These are phyloP conservation scores for Magnolia officinalis DNA, from an alignment of 164 flowering plant genomes.

Conservation along the genomic window DNA sequence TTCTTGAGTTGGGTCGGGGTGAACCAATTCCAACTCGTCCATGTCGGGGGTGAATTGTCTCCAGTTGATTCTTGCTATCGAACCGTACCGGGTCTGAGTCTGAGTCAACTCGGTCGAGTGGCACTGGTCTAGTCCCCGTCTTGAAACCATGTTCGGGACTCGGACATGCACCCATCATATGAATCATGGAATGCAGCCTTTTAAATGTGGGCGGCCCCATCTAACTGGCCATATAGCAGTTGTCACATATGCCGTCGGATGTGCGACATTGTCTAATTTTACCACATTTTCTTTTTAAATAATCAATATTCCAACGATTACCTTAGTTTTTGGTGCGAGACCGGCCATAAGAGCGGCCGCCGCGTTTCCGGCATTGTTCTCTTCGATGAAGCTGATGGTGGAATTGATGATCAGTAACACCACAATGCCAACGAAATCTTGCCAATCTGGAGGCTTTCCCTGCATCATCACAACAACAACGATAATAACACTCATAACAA, in stretches of 20 bases:
- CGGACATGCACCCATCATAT: not conserved
- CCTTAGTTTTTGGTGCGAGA: slow-evolving; percentile 92
- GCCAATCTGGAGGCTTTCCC: slow-evolving; percentile 87
- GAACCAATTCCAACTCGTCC: too few species aligned
- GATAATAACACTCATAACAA: too few species aligned
- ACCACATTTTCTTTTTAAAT: not conserved
- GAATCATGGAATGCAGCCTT: not conserved
- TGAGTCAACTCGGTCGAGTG: too few species aligned
- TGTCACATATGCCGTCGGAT: not conserved
- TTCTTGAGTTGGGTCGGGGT: not conserved
- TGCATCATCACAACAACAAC: slow-evolving; percentile 13
- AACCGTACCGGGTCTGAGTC: too few species aligned
- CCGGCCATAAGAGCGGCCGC: slow-evolving; percentile 92
- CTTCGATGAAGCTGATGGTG: slow-evolving; percentile 84
- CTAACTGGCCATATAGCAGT: not conserved
- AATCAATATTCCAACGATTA: slow-evolving; percentile 7
- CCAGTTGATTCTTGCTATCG: too few species aligned
- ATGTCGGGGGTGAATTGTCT: too few species aligned
- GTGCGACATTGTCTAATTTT: not conserved
- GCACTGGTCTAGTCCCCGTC: too few species aligned
- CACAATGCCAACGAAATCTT: slow-evolving; percentile 69
- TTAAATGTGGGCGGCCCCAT: not conserved
- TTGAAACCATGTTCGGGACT: not conserved
- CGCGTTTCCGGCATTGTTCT: slow-evolving; percentile 88
- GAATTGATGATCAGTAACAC: slow-evolving; percentile 76